A percentile compares a stretch with the other conserved stretches of the same genome.
Evolutionary conservation across 768 basidiomycete species (phyloP).

Genomic region (Coprinopsis sp.): DNA sequence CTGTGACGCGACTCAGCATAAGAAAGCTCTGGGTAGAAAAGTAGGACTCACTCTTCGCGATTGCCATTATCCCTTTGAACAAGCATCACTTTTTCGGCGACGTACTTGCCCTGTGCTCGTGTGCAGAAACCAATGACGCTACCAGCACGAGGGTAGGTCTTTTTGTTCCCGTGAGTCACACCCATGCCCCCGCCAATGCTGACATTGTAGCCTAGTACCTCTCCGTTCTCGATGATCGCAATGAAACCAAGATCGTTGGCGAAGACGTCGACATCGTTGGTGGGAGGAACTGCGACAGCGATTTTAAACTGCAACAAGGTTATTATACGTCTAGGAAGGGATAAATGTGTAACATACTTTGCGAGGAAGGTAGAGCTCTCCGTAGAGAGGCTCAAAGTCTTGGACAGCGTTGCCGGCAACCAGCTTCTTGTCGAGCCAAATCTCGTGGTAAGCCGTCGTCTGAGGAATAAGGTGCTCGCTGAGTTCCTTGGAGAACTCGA

Average conservation of each 20-base stretch:
- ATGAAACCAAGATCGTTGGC: constrained; percentile 97
- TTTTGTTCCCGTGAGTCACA: constrained; percentile 98
- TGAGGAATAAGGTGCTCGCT: constrained; percentile 85
- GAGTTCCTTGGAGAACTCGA: constrained; percentile 75
- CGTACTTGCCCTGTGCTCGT: constrained; percentile 73
- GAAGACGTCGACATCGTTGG: constrained; percentile 94
- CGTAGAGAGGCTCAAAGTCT: constrained; percentile 96
- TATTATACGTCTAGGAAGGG: background rate
- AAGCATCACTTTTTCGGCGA: constrained; percentile 92
- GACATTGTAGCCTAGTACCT: constrained; percentile 91
- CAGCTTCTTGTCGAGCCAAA: constrained; percentile 97
- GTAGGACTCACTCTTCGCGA: constrained; percentile 71
- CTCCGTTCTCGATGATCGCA: constrained; percentile 75
- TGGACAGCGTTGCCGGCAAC: constrained; percentile 92
- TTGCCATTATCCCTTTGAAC: constrained; percentile 96
- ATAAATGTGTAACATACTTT: constrained; percentile 63
- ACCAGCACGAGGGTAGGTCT: constrained; percentile 91
- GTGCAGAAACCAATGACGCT: constrained; percentile 92
- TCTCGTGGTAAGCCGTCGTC: constrained; percentile 95
- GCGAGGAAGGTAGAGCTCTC: constrained; percentile 93
- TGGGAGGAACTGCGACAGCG: constrained; percentile 92
- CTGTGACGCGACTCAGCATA: constrained; percentile 23
- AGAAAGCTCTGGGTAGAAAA: background rate
- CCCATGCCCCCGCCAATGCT: constrained; percentile 97
- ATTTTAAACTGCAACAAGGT: constrained; percentile 76